Conservation (phyloP, 352 stramenopile species). For the Globisporangium paroecandrum region DNA sequence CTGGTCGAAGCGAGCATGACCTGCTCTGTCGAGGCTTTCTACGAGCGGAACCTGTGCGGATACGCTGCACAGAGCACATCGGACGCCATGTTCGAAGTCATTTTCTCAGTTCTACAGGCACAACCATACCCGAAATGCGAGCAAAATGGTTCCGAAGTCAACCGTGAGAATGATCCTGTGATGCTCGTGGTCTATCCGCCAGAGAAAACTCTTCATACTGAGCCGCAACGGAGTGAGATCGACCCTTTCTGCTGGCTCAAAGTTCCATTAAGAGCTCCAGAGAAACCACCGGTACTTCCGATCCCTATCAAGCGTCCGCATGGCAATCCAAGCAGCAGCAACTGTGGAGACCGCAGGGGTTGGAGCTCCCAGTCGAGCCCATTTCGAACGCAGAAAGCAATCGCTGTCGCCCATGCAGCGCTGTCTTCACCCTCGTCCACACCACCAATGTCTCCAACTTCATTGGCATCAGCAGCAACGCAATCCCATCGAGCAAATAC, state of each 20-base stretch:
- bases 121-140: neutral
- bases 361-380: constrained; percentile 10
- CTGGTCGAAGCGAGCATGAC: constrained; percentile 19
- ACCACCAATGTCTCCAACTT: neutral
- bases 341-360: neutral
- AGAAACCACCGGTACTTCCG: neutral
- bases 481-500: neutral
- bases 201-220: neutral
- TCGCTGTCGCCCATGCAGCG: neutral
- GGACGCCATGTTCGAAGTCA: constrained; percentile 20
- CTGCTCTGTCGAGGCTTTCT: constrained; percentile 25
- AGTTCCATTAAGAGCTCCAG: neutral
- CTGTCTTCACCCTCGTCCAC: neutral
- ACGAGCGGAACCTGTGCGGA: constrained; percentile 23
- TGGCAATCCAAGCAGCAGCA: neutral
- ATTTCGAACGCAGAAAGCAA: constrained; percentile 5
- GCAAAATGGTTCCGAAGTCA: neutral
- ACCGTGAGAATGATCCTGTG: constrained; percentile 2
- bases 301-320: neutral
- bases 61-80: constrained; percentile 25
- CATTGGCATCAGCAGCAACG: neutral
- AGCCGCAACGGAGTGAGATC: constrained; percentile 1
- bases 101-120: constrained; percentile 7
- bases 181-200: neutral
- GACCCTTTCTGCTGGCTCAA: constrained; percentile 11